These are phyloP conservation scores for Neoboletus subvelutipes DNA, from an alignment of 768 basidiomycete genomes.

Conservation along the genomic window DNA sequence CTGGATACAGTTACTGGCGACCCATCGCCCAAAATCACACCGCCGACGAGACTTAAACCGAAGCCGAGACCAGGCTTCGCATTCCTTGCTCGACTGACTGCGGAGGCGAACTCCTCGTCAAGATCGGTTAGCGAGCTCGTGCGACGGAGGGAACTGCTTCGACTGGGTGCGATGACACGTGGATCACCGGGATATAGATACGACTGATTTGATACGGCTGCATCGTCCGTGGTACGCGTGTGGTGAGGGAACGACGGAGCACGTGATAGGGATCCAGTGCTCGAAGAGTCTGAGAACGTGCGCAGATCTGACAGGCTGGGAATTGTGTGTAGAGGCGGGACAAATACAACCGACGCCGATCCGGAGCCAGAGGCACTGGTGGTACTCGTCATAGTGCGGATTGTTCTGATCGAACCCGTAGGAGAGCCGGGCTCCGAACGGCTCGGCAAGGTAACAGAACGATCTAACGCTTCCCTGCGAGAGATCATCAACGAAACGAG, in stretches of 20 bases:
- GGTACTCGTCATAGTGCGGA: constrained; percentile 52
- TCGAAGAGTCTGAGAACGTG: constrained; percentile 44
- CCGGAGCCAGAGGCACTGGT: constrained; percentile 45
- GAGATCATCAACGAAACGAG: background rate
- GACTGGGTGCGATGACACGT: constrained; percentile 68
- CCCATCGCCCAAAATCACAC: constrained; percentile 46
- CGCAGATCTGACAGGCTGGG: constrained; percentile 69
- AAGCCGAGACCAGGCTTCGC: constrained; percentile 44
- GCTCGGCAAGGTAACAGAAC: constrained; percentile 51
- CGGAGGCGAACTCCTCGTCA: constrained; percentile 56
- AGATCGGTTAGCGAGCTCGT: constrained; percentile 80
- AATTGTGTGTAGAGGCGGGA: constrained; percentile 70
- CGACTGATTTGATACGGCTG: constrained; percentile 59
- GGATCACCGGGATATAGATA: constrained; percentile 74
- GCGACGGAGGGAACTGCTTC: constrained; percentile 55
- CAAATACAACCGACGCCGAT: constrained; percentile 72
- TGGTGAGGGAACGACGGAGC: constrained; percentile 54
- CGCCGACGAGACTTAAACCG: constrained; percentile 41
- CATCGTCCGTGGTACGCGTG: constrained; percentile 72
- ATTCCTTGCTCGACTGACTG: constrained; percentile 41
- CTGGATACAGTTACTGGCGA: constrained; percentile 75
- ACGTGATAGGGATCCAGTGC: constrained; percentile 39
- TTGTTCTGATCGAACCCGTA: constrained; percentile 65
- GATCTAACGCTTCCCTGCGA: constrained; percentile 75
- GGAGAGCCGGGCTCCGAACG: constrained; percentile 46